phyloP scores from a whole-genome alignment of 495 filamentous ascomycete species.

The Neurospora tetrasperma region DNA sequence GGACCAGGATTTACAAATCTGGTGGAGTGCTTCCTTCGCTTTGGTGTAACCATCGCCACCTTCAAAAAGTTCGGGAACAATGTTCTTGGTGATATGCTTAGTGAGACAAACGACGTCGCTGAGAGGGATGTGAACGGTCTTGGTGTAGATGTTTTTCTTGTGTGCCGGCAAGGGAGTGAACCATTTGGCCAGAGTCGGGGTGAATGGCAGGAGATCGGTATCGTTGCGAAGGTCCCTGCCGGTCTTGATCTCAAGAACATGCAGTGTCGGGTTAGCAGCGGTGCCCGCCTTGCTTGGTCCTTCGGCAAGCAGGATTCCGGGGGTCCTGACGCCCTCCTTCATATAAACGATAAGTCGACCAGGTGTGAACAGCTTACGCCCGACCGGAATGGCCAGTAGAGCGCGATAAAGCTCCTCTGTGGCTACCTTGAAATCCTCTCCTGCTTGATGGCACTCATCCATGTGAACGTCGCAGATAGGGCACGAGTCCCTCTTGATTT shows the following conservation, averaged over 20 bases:
- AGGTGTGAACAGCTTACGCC: slow-evolving; percentile 63
- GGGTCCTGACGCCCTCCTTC: slow-evolving; percentile 66
- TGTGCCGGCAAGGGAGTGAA: slow-evolving; percentile 49
- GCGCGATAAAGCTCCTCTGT: slow-evolving; percentile 66
- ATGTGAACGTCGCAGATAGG: slow-evolving; percentile 72
- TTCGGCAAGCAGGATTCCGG: slow-evolving; percentile 69
- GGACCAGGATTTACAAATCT: slow-evolving; percentile 59
- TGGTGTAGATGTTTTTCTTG: slow-evolving; percentile 52
- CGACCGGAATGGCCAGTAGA: slow-evolving; percentile 61
- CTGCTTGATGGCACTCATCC: slow-evolving; percentile 64
- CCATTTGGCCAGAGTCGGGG: slow-evolving; percentile 51
- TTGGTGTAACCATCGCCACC: slow-evolving; percentile 29
- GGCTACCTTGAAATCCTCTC: slow-evolving; percentile 63
- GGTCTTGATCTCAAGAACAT: slow-evolving; percentile 65
- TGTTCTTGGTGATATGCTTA: slow-evolving; percentile 54
- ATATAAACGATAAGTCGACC: slow-evolving; percentile 62
- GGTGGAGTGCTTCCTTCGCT: slow-evolving; percentile 50
- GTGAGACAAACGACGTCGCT: slow-evolving; percentile 75
- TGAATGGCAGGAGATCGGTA: slow-evolving; percentile 69
- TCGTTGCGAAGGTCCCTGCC: slow-evolving; percentile 54
- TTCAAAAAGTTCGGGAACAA: slow-evolving; percentile 42
- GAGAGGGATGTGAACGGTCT: slow-evolving; percentile 53
- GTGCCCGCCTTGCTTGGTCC: slow-evolving; percentile 47
- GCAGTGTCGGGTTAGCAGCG: slow-evolving; percentile 51
- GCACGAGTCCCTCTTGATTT: slow-evolving; percentile 79